Conservation (phyloP, 1,284 basidiomycete species). For the Exobasidium rhododendri region DNA sequence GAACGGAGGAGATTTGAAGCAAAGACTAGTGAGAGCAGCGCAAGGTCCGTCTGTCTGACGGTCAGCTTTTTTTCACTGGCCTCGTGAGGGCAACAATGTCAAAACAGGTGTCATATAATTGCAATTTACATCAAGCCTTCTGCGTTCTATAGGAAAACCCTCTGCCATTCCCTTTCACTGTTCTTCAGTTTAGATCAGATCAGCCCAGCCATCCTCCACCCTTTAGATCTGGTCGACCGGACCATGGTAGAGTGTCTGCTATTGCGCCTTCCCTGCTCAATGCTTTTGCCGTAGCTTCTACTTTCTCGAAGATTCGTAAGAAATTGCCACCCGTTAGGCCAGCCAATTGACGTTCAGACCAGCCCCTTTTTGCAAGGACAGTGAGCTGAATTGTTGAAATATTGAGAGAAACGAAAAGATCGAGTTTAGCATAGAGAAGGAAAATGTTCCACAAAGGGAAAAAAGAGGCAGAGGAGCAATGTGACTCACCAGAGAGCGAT, state of each 20-base stretch:
- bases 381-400: constrained; percentile 15
- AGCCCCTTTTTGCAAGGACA: constrained; percentile 15
- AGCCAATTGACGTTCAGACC: constrained; percentile 16
- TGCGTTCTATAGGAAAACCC: too few relatives aligned
- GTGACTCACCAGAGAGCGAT: constrained; percentile 4
- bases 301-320: constrained; percentile 18
- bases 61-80: too few relatives aligned
- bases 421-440: background rate
- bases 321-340: constrained; percentile 23
- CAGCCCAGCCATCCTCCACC: background rate
- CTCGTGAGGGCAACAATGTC: too few relatives aligned
- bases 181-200: too few relatives aligned
- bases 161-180: too few relatives aligned
- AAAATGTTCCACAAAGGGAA: background rate
- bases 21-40: background rate
- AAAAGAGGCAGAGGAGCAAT: background rate
- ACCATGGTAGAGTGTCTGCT: constrained; percentile 17
- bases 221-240: constrained; percentile 10
- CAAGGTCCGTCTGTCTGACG: background rate
- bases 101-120: too few relatives aligned
- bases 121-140: too few relatives aligned
- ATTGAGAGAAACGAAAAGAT: too few relatives aligned
- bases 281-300: constrained; percentile 10
- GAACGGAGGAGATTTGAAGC: background rate
- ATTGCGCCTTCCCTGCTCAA: background rate